A percentile compares a stretch with the other conserved stretches of the same genome.
Evolutionary conservation across 495 filamentous ascomycete species (phyloP).

Genomic region (Trichoderma reesei): DNA sequence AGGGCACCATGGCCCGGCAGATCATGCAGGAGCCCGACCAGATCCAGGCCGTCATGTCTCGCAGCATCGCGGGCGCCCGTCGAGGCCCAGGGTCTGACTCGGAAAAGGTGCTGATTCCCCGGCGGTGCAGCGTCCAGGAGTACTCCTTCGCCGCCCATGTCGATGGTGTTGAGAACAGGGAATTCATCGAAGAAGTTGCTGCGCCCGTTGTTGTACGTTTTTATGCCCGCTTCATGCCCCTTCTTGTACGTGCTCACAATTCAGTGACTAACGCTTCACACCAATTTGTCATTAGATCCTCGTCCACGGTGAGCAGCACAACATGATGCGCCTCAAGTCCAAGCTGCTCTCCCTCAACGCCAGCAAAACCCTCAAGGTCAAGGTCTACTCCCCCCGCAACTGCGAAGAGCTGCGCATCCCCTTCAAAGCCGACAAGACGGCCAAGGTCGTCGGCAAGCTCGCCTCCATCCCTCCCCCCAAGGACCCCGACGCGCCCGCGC

Average conservation of each 20-base stretch:
- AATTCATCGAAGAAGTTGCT: constrained; percentile 86
- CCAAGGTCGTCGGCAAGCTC: constrained; percentile 91
- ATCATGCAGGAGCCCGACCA: constrained; percentile 86
- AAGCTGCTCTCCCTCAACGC: constrained; percentile 86
- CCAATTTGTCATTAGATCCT: constrained; percentile 51
- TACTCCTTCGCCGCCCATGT: constrained; percentile 94
- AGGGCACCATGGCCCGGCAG: constrained; percentile 96
- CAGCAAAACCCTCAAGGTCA: constrained; percentile 66
- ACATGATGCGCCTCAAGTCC: constrained; percentile 95
- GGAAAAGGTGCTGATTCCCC: constrained; percentile 82
- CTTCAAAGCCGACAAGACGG: constrained; percentile 90
- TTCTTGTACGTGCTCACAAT: neutral
- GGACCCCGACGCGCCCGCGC: constrained; percentile 23
- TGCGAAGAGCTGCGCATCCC: constrained; percentile 93
- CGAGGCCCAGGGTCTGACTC: constrained; percentile 48
- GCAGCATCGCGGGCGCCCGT: constrained; percentile 43
- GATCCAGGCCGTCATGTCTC: constrained; percentile 86
- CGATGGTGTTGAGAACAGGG: constrained; percentile 87
- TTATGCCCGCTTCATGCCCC: neutral
- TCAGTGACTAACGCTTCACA: too few species aligned
- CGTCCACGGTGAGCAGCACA: constrained; percentile 92
- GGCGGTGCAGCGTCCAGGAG: constrained; percentile 85
- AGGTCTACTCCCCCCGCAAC: constrained; percentile 87
- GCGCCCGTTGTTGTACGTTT: constrained; percentile 80
- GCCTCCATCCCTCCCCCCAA: constrained; percentile 65